Evolutionary conservation across 345 rosid genomes (phyloP).

Genomic region (Hibiscus syriacus): DNA sequence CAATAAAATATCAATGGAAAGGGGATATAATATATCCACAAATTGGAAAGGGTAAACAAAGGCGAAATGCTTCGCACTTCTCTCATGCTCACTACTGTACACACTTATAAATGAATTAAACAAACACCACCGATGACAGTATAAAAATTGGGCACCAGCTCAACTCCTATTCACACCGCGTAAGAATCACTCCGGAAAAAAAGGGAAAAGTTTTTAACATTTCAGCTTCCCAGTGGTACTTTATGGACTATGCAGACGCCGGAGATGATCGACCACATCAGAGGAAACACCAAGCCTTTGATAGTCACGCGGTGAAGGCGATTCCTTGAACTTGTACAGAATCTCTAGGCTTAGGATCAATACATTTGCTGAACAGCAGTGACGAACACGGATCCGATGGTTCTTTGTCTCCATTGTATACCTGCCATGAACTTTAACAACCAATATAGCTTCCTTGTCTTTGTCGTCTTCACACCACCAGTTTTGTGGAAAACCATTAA

Average conservation of each 20-base stretch:
- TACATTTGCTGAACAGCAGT: constrained; percentile 40
- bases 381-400: constrained; percentile 71
- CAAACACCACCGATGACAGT: constrained; percentile 4
- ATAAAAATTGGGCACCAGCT: constrained; percentile 4
- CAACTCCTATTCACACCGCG: neutral
- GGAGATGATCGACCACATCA: constrained; percentile 69
- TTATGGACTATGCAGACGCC: constrained; percentile 65
- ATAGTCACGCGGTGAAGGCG: constrained; percentile 61
- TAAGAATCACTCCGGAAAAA: neutral
- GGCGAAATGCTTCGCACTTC: neutral
- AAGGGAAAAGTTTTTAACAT: too few species aligned
- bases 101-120: neutral
- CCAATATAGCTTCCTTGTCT: constrained; percentile 59
- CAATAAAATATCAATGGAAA: too few species aligned
- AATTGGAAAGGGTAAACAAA: neutral
- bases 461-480: constrained; percentile 66
- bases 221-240: neutral
- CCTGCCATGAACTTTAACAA: constrained; percentile 53
- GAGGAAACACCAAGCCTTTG: constrained; percentile 61
- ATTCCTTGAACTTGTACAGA: constrained; percentile 27
- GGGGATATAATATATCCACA: neutral
- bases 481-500: constrained; percentile 63
- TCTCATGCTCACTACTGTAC: neutral
- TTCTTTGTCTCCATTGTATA: constrained; percentile 41
- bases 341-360: constrained; percentile 19